Evolutionary conservation across 257 asterid species (phyloP).

Genomic region (Capsicum baccatum): DNA sequence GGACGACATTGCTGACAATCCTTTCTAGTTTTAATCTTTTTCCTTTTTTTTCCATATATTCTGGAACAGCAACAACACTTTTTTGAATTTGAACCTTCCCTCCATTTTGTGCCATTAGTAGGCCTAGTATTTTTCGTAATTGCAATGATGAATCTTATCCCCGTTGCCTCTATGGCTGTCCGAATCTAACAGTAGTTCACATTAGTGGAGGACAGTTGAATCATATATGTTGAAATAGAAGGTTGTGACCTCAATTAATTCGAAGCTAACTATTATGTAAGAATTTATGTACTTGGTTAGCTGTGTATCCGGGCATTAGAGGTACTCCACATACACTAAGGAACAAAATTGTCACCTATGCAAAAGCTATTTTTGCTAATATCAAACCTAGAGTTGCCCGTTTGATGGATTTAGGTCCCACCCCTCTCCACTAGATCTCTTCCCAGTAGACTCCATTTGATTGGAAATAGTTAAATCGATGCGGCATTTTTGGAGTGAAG

Average conservation of each 20-base stretch:
- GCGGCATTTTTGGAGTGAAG: neutral
- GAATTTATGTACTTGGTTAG: neutral
- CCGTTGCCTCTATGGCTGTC: neutral
- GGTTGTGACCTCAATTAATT: neutral
- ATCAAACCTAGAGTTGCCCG: neutral
- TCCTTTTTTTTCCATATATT: neutral
- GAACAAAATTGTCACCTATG: neutral
- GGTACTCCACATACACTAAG: neutral
- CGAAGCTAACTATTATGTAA: neutral
- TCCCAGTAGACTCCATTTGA: neutral
- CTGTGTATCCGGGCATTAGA: neutral
- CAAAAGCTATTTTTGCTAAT: neutral
- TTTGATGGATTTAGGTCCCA: neutral
- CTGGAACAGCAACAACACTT: neutral
- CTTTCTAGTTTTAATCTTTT: neutral
- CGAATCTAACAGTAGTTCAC: neutral
- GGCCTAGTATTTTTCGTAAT: neutral
- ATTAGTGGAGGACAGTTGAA: neutral
- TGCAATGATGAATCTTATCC: neutral
- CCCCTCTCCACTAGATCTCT: neutral
- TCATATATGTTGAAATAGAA: neutral
- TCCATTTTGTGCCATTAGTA: neutral
- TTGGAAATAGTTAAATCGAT: neutral
- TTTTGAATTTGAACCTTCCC: neutral
- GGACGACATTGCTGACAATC: neutral